These are phyloP conservation scores for Entomortierella chlamydospora DNA, from an alignment of 192 early-diverging fungal species.

Conservation along the genomic window DNA sequence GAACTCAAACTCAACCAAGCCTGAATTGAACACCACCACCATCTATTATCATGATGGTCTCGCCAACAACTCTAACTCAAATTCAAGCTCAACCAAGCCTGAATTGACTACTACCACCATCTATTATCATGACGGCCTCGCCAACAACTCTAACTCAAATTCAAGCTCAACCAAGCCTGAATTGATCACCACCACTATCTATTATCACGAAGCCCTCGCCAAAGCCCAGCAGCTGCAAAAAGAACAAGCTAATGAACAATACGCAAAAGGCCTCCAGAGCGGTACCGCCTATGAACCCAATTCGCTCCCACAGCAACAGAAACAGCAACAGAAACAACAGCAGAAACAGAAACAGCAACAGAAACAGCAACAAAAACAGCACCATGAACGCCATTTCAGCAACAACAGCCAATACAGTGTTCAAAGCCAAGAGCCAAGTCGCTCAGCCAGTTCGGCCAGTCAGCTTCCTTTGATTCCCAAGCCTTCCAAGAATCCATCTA, in stretches of 20 bases:
- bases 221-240: slow-evolving; percentile 32
- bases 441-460: slow-evolving; percentile 3
- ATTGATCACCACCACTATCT: slow-evolving; percentile 22
- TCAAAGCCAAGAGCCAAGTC: neutral
- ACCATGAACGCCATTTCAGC: slow-evolving; percentile 7
- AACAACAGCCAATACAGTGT: slow-evolving; percentile 13
- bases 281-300: neutral
- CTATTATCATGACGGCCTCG: neutral
- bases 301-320: too few relatives aligned
- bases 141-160: slow-evolving; percentile 5
- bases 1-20: too few relatives aligned
- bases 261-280: neutral
- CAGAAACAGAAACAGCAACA: too few relatives aligned
- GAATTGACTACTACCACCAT: neutral
- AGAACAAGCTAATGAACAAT: slow-evolving; percentile 12
- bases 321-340: neutral
- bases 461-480: slow-evolving; percentile 8
- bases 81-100: too few relatives aligned
- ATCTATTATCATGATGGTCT: neutral
- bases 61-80: too few relatives aligned
- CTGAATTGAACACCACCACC: neutral
- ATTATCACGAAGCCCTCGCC: slow-evolving; percentile 37
- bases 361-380: too few relatives aligned
- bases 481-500: neutral
- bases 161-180: neutral